These are phyloP conservation scores for Colletotrichum viniferum DNA, from an alignment of 2,329 filamentous ascomycete species.

Conservation along the genomic window DNA sequence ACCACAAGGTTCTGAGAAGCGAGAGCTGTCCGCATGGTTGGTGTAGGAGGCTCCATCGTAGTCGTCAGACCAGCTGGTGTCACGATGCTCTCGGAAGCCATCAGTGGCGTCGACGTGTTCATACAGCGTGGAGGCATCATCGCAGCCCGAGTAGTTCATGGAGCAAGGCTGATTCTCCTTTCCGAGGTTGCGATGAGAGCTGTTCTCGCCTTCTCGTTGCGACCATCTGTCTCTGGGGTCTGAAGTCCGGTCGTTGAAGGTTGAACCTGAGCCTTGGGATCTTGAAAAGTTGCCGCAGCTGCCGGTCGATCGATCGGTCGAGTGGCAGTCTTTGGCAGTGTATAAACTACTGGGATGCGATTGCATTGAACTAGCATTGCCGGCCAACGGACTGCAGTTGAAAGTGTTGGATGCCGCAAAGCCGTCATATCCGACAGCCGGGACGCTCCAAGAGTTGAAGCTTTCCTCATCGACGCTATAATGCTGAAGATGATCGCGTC, in stretches of 20 bases:
- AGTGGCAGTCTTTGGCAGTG: background rate
- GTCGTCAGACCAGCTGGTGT: background rate
- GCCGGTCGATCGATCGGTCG: background rate
- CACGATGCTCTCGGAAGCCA: background rate
- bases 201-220: background rate
- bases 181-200: background rate
- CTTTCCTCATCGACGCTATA: conserved; percentile 6
- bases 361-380: background rate
- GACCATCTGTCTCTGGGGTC: background rate
- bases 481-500: background rate
- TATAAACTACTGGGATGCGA: background rate
- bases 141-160: background rate
- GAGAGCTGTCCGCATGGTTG: background rate
- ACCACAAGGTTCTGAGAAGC: background rate
- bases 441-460: conserved; percentile 14
- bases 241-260: background rate
- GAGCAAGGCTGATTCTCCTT: conserved; percentile 5
- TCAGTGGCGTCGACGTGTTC: background rate
- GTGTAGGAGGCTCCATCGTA: background rate
- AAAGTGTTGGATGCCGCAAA: background rate
- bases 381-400: background rate
- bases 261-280: no score
- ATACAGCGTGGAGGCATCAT: background rate
- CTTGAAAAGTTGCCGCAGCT: background rate
- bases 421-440: background rate